A percentile compares a stretch with the other conserved stretches of the same genome.
phyloP scores from a whole-genome alignment of 768 basidiomycete genomes.

The Kwoniella dejecticola region DNA sequence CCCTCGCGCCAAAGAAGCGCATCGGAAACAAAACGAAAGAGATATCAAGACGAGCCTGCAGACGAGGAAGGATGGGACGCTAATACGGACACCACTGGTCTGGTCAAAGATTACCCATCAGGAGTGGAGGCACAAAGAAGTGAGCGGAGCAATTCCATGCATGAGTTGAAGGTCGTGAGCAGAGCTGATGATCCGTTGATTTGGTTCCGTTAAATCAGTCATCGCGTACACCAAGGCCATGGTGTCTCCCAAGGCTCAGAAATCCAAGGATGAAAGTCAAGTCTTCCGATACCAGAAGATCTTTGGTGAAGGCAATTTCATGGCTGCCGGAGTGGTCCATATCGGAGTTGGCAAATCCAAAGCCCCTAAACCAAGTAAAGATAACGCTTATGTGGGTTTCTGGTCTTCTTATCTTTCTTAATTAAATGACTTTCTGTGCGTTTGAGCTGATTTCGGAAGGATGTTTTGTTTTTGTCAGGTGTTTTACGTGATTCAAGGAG shows the following conservation, averaged over 20 bases:
- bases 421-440: background rate
- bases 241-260: constrained; percentile 60
- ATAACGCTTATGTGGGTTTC: constrained; percentile 84
- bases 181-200: no score
- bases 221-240: constrained; percentile 75
- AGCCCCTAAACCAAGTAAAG: constrained; percentile 82
- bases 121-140: constrained; percentile 69
- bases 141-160: constrained; percentile 60
- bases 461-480: constrained; percentile 63
- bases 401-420: background rate
- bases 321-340: constrained; percentile 83
- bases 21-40: constrained; percentile 1
- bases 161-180: no score
- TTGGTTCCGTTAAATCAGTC: no score
- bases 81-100: constrained; percentile 66
- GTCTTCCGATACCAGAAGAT: constrained; percentile 87
- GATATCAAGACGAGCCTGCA: constrained; percentile 13
- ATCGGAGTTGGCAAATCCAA: constrained; percentile 81
- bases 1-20: constrained; percentile 1
- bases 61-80: constrained; percentile 79
- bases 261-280: constrained; percentile 62
- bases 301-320: constrained; percentile 85
- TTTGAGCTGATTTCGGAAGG: background rate
- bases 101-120: constrained; percentile 69
- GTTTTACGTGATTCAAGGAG: constrained; percentile 83